Evolutionary conservation across 441 rosid species (phyloP), one percentile per base, ranked within the genome.

Genomic region (Mallotus repandus): DNA sequence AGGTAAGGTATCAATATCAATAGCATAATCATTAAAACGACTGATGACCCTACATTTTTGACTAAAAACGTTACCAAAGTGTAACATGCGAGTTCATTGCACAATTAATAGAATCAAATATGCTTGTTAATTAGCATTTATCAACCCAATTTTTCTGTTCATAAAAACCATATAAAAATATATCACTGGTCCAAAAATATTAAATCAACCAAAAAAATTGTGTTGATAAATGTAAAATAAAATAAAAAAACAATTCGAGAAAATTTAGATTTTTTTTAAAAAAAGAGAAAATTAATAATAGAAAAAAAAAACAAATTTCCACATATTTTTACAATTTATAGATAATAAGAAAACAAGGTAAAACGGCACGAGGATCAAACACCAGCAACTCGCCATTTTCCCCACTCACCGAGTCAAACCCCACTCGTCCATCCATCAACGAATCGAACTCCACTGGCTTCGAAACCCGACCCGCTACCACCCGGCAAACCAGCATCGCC

Each of bases 271-370:
- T 21, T 35, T 35, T 35, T 35, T 4, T 4, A 38, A 38, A 38
- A 38, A 38, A 53, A 35, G 43, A 22, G 68, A 61, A 57, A 68
- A 75, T 48, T 41, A 65, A 64, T 12, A 50, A 53, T 38, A 32
- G 45, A 1, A 53, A 60, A 29, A 29, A 29, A 29, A 21, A 69
- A 55, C n/a, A 60, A 56, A 56, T 61, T 60, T 77, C 12, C 49
- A 18, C 11, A 48, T 69, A 68, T 82, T 84, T 83, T 91, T 89
- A 95, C 95, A 93, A 69, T 67, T 85, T 89, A 75, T 95, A 95
- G 86, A 91, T 88, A 50, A 95, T 87, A 66, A 93, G 95, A 78
- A 95, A 95, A 81, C 99, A 95, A 62, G 98, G 97, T 77, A 93
- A 79, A 71, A 93, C 92, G 2, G 97, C 97, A 70, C 95, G 92